A percentile compares a stretch with the other conserved stretches of the same genome.
Conservation (phyloP, 371 early-diverging fungal genomes). For the Rhizopus arrhizus region DNA sequence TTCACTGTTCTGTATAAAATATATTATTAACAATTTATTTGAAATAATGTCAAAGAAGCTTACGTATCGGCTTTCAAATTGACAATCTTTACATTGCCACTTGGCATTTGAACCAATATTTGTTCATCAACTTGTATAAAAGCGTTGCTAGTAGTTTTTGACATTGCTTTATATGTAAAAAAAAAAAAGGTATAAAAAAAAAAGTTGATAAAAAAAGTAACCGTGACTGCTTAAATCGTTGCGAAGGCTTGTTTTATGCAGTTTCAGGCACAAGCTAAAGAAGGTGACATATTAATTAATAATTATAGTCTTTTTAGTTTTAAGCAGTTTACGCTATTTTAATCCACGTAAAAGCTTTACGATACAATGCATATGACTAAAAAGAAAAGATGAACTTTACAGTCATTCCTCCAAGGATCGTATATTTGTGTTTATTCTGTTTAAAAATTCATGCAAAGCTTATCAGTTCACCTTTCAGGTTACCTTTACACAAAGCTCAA, state of each 20-base stretch:
- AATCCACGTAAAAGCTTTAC: too few species aligned
- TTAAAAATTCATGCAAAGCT: too few species aligned
- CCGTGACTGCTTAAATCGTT: not conserved
- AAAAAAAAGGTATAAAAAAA: not conserved
- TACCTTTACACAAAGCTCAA: too few species aligned
- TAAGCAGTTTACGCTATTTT: too few species aligned
- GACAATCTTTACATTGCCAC: slow-evolving; percentile 82
- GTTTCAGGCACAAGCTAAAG: not conserved
- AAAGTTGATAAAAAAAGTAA: not conserved
- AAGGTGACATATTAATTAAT: too few species aligned
- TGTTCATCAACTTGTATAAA: slow-evolving; percentile 60
- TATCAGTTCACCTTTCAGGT: too few species aligned
- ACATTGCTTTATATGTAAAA: not conserved
- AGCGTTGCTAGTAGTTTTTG: slow-evolving; percentile 3
- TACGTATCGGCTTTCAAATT: slow-evolving; percentile 69
- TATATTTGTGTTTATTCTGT: too few species aligned
- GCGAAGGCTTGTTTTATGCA: not conserved
- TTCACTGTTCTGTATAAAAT: slow-evolving; percentile 55
- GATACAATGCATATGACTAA: too few species aligned
- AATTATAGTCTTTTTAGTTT: too few species aligned
- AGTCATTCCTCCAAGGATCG: too few species aligned
- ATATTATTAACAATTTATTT: not conserved
- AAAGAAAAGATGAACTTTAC: too few species aligned
- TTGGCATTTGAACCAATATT: slow-evolving; percentile 83
- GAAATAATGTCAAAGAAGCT: not conserved